Evolutionary conservation across 495 filamentous ascomycete species (phyloP).

Genomic region (Hypoxylon intermedium): DNA sequence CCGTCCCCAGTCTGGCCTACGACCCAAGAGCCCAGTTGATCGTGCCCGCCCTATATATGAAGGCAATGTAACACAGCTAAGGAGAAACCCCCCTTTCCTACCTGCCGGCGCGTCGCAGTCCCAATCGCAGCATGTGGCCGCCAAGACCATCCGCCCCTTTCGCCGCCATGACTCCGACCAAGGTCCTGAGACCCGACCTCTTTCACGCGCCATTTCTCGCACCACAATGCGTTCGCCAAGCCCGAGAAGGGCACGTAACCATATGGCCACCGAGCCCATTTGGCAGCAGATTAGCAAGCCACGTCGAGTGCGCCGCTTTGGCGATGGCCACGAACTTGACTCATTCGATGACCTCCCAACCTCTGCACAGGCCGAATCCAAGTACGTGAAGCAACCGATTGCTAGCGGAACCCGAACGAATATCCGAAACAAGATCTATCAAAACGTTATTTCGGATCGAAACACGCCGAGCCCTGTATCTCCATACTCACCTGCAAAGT

Average conservation of each 20-base stretch:
- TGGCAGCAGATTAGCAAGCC: conserved; percentile 74
- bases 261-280: conserved; percentile 48
- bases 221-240: conserved; percentile 64
- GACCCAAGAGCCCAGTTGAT: conserved; percentile 79
- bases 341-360: conserved; percentile 95
- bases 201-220: conserved; percentile 62
- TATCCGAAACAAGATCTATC: conserved; percentile 65
- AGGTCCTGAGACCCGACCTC: conserved; percentile 60
- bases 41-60: conserved; percentile 59
- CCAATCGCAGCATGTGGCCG: conserved; percentile 78
- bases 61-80: conserved; percentile 57
- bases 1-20: conserved; percentile 53
- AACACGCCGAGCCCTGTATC: conserved; percentile 64
- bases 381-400: conserved; percentile 80
- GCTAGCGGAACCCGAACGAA: conserved; percentile 72
- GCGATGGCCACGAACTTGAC: conserved; percentile 90
- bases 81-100: conserved; percentile 77
- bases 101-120: conserved; percentile 76
- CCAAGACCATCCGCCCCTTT: conserved; percentile 72
- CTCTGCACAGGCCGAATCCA: conserved; percentile 78
- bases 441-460: conserved; percentile 59
- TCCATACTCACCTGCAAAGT: conserved; percentile 60
- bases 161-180: conserved; percentile 77
- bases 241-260: conserved; percentile 51
- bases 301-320: conserved; percentile 77